phyloP scores from a whole-genome alignment of 2,329 filamentous ascomycete species.

The Fusarium chuoi region DNA sequence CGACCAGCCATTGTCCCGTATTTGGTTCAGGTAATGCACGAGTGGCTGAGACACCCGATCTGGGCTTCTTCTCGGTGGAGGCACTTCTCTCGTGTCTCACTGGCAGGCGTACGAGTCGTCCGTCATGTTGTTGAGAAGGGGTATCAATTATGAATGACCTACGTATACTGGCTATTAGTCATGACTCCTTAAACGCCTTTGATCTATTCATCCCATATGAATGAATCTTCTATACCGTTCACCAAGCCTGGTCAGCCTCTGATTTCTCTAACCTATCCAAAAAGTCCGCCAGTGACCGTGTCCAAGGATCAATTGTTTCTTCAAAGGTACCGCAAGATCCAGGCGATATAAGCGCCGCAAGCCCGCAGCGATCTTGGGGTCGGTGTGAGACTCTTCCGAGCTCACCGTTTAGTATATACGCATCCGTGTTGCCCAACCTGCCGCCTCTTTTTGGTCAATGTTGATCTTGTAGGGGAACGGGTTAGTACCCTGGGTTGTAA shows the following conservation, averaged over 20 bases:
- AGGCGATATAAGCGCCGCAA: background rate
- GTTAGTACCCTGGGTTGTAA: conserved; percentile 92
- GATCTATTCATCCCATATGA: conserved; percentile 4
- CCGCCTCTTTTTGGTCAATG: conserved; percentile 81
- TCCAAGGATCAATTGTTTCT: background rate
- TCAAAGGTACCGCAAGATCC: background rate
- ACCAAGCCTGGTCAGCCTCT: background rate
- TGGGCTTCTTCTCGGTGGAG: background rate
- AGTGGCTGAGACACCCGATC: background rate
- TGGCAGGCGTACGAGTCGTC: background rate
- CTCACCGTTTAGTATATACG: conserved; percentile 69
- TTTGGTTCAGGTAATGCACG: background rate
- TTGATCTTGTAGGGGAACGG: conserved; percentile 95
- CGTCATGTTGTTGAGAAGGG: conserved; percentile 23
- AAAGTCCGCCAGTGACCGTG: background rate
- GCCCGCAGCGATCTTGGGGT: background rate
- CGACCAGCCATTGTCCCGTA: background rate
- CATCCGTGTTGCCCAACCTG: conserved; percentile 80
- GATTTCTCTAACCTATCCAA: background rate
- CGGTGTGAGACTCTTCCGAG: background rate
- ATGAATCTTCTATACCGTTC: background rate
- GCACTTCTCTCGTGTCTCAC: background rate
- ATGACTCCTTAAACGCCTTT: conserved; percentile 33
- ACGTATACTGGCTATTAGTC: conserved; percentile 15
- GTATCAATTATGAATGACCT: conserved; percentile 37